Base-by-base conservation (phyloP, 2,329 filamentous ascomycete species). In the Pseudocercospora ulei region DNA sequence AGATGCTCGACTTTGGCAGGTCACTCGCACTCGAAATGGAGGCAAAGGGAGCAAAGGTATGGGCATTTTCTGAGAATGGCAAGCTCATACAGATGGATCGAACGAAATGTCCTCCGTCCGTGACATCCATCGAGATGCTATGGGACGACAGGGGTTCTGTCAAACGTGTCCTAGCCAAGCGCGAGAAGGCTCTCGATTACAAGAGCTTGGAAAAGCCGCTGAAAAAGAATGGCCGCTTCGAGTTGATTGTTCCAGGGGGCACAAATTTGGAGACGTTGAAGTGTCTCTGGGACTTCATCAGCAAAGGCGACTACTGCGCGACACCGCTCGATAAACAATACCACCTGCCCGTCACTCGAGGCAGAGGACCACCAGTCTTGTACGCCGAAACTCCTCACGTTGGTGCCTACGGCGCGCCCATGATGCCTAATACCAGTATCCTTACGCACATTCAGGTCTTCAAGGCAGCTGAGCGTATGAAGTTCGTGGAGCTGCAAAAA, bases 61-160 rank as follows among this genome's bases (percentile, higher is more conserved):
- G 56, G 29, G 51, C 62, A 17, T 57, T 59, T 39, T 54, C 53
- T 26, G 40, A 45, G 1, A 50, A 54, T 12, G 50, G 55, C 24
- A 46, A 55, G 11, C 51, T 65, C 7, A 52, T 52, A 18, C 47
- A 53, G 13, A 44, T 56, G 7, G 49, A 52, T 7, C 54, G 63
- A 12, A 49, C 53, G 4, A 44, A 49, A 17, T 48, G 51, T 4
- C 35, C 37, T 12, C 55, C 60, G 2, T 59, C 59, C 5, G 38
- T 46, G 1, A 54, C 58, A 3, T 61, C 59, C 16, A 52, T 60
- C 12, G 62, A 65, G 43, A 55, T 65, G 27, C 38, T 65, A 22
- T 62, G 56, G 52, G 46, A 57, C 3, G 55, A 56, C 18, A 57
- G 54, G 29, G 37, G 24, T 12, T 29, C 36, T 4, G 8, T 34